These are phyloP conservation scores for Aphelidium insulamus DNA, from an alignment of 371 early-diverging fungal species.

Conservation along the genomic window DNA sequence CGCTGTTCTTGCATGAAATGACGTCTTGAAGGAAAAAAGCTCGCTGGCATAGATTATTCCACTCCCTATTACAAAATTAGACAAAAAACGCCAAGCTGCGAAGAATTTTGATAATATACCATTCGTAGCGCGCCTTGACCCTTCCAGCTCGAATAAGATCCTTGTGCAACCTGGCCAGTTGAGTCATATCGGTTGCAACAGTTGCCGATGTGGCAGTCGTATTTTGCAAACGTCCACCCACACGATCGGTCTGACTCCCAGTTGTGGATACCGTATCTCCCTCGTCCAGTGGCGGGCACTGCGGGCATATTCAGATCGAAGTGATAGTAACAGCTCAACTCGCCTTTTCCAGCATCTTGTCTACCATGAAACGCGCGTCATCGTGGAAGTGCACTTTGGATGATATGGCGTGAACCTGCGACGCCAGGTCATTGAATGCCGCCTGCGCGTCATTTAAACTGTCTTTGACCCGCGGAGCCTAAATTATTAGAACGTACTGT, in stretches of 20 bases:
- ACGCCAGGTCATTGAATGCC: conserved; percentile 32
- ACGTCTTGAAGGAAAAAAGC: conserved; percentile 15
- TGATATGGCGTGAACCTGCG: neutral
- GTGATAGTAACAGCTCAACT: neutral
- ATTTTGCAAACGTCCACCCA: conserved; percentile 22
- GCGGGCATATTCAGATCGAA: conserved; percentile 8
- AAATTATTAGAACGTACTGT: too few species aligned
- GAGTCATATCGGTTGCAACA: conserved; percentile 35
- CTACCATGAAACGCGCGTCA: neutral
- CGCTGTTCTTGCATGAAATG: conserved; percentile 7
- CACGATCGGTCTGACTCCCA: conserved; percentile 28
- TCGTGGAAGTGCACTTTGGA: neutral
- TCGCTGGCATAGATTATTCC: conserved; percentile 27
- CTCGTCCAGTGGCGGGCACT: conserved; percentile 14
- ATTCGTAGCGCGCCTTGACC: too few species aligned
- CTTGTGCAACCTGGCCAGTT: conserved; percentile 1
- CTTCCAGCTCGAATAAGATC: conserved; percentile 13
- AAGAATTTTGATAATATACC: neutral
- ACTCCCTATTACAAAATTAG: conserved; percentile 16
- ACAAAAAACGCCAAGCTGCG: neutral
- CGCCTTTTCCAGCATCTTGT: too few species aligned
- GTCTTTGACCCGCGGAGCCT: conserved; percentile 49
- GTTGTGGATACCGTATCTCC: conserved; percentile 21
- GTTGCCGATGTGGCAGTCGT: conserved; percentile 29
- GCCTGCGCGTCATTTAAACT: conserved; percentile 43